Evolutionary conservation across 164 flowering plant species (phyloP), one percentile per base, ranked within the genome.

Genomic region (Cinnamomum micranthum): DNA sequence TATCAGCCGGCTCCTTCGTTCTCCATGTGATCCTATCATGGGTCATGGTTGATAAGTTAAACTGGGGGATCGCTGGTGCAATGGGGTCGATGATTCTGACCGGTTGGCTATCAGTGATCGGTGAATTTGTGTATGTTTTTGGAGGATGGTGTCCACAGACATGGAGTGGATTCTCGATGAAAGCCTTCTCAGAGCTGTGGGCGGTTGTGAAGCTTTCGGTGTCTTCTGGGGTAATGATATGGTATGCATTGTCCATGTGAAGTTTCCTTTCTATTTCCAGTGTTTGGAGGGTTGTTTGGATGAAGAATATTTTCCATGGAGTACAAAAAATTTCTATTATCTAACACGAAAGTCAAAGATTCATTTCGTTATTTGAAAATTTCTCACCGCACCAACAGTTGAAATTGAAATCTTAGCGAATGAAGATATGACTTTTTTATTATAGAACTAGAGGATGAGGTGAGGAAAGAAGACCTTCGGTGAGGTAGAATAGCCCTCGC

Each of bases 211-310:
- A 86, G 81, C 89, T 90, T 19, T 88, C 94, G 14, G 0, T 86
- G 12, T 83, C 94, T 1, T 89, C 92, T 51, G 92, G 90, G 31
- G 87, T 70, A 4, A 89, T 90, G 94, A 75, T 90, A 7, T 89
- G 92, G 92, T 88, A 76, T 51, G 83, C 50, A 65, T 7, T 12
- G 12, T 17, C 59, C 19, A 33, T 33, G 35, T 33, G 35, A 25
- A 13, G 11, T 12, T n/a, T 63, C 59, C 59, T 14, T 52, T 52
- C 2, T 25, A 25, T 25, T 25, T 25, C 27, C 27, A 1, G 27
- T 25, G 2, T 25, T 25, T 25, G 1, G 27, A 25, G 27, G 27
- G 27, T 25, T 25, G 27, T 25, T 25, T 1, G 27, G 27, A 25
- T 1, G 27, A 25, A 25, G 27, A 25, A 25, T 1, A 25, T 25